phyloP scores from a whole-genome alignment of 768 basidiomycete species.

The Amanita subjunquillea region DNA sequence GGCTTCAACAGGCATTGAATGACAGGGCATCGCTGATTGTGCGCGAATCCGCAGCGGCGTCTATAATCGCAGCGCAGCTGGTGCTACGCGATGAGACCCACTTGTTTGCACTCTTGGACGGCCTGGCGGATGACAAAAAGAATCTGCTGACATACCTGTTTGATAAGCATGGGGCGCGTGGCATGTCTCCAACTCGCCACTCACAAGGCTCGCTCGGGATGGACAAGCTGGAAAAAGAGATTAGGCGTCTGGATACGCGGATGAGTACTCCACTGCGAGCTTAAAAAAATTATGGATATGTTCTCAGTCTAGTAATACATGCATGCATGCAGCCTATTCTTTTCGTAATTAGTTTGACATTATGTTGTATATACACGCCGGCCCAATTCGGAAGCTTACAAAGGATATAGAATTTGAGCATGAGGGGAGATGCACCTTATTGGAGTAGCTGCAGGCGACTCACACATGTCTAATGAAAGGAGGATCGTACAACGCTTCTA shows the following conservation, averaged over 20 bases:
- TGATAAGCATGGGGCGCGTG: constrained; percentile 76
- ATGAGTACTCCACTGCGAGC: constrained; percentile 59
- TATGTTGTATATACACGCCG: too few relatives aligned
- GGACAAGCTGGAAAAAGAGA: constrained; percentile 70
- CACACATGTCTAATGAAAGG: neutral
- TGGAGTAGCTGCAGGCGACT: neutral
- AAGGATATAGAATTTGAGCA: too few relatives aligned
- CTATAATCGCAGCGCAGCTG: constrained; percentile 77
- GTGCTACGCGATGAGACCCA: constrained; percentile 78
- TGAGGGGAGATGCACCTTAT: neutral
- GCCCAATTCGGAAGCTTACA: too few relatives aligned
- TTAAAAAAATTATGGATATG: neutral
- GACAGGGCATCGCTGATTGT: constrained; percentile 66
- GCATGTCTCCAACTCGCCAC: constrained; percentile 16
- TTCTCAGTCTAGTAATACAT: neutral
- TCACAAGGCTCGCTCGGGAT: constrained; percentile 36
- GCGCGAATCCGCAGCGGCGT: constrained; percentile 73
- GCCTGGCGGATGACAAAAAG: constrained; percentile 84
- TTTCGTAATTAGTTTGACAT: neutral
- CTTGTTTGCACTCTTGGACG: constrained; percentile 70
- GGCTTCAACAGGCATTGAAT: constrained; percentile 46
- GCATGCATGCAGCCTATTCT: neutral
- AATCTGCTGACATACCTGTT: constrained; percentile 84
- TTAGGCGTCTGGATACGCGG: constrained; percentile 68
- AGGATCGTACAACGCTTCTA: neutral